Base-by-base conservation (phyloP, 2,329 filamentous ascomycete genomes). In the Sporothrix phasma region DNA sequence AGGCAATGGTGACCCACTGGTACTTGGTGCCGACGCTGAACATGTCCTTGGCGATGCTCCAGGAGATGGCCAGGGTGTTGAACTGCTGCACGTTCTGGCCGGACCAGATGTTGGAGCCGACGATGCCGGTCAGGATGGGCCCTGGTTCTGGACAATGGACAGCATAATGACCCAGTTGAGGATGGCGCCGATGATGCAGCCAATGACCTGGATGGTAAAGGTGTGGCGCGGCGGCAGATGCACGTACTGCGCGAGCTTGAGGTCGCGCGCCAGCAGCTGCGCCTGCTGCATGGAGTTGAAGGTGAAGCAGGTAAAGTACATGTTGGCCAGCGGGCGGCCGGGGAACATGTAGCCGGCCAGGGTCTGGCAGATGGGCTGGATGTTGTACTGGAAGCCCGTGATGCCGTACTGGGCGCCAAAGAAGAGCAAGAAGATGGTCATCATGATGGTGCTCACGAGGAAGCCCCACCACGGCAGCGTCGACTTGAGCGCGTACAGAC, bases 21-120 rank as follows among this genome's bases (percentile, higher is more conserved):
- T 83, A 85, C 8, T 85, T 85, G 46, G 84, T 83, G 63, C 83
- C 86, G 71, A 87, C 87, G 6, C 86, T 46, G 39, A 54, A 67
- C 61, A 67, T 67, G 34, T 67, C 51, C 24, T 49, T 54, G 3
- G 58, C 64, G 17, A 65, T 62, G 46, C 62, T 58, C 64, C 66
- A 67, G 5, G 64, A 60, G 53, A 66, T 58, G 62, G 66, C 64
- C 15, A 66, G 62, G 2, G 66, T 61, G 47, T 67, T 67, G 47
- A 64, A 66, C 43, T 63, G 72, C 67, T 82, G 79, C 1, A 80
- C 72, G 45, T 76, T 75, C 13, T 78, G 75, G 19, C 67, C 67
- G 1, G 64, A 66, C 76, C 76, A 78, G 60, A 77, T 74, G 66
- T 75, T 75, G 61, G 70, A 72, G 22, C 76, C 76, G 59, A 76